Base-by-base conservation (phyloP, 495 filamentous ascomycete species). In the Bacidia gigantensis region DNA sequence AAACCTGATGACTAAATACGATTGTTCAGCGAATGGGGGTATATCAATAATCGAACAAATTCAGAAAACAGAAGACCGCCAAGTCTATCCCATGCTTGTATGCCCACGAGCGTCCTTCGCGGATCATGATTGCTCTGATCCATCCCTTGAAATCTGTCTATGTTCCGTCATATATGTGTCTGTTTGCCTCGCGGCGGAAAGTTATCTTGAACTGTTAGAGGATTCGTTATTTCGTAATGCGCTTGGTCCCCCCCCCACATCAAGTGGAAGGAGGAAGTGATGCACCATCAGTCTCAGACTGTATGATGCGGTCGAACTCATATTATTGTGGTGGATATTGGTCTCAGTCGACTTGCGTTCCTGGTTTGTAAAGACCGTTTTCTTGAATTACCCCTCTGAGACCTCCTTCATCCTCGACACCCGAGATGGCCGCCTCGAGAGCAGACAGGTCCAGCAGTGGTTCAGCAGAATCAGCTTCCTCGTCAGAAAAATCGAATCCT, bases 381-480 rank as follows among this genome's bases (percentile, higher is more conserved):
- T n/a, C n/a, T n/a, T 50, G 14, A 11, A n/a, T 18, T 18, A 26
- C 25, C 1, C 17, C 3, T 20, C 41, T 29, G n/a, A 21, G 29
- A 5, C 29, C 29, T 35, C 29, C 29, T 35, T 14, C 21, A 20
- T 52, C 26, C n/a, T 42, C 51, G 14, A 26, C 3, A 3, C 55
- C 57, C 12, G 44, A 45, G 22, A 62, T 56, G 3, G 60, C 60
- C 20, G 57, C 60, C 40, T 62, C 56, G 20, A 62, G 54, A 17
- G 58, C 51, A 11, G 56, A n/a, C 2, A 57, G 51, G 50, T 62
- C 55, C 24, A 62, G 56, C 24, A 60, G 26, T 17, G 49, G 32
- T 17, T 58, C 52, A 17, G 11, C 25, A 35, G 47, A 50, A 21
- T 12, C 47, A 23, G 47, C 57, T n/a, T 54, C 40, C n/a, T 23